Evolutionary conservation across 768 basidiomycete species (phyloP), one percentile per base, ranked within the genome.

Genomic region (Termitomyces sp.): DNA sequence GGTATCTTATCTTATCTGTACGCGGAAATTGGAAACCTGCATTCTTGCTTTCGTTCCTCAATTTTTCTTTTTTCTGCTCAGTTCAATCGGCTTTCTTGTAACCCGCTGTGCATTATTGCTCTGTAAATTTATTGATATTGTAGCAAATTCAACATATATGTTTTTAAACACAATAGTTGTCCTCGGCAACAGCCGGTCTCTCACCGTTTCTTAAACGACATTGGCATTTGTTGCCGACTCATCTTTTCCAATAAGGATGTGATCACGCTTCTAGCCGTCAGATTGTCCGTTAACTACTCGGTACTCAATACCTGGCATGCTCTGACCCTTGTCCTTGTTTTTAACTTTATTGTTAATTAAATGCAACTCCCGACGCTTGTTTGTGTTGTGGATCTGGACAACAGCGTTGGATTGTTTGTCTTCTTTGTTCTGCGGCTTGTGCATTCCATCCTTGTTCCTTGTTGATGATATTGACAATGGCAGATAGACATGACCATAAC

Each of bases 361-460:
- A 28, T 35, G 5, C n/a, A 28, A 6, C 49, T 20, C 4, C 9
- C 16, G 42, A 22, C 42, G 40, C 42, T 45, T 50, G 43, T 40
- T 0, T 46, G 16, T 30, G 36, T 53, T 56, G 46, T 60, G 46
- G 16, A 30, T 3, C 24, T 16, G 20, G 26, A 53, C 59, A 57
- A 56, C 55, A 46, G 38, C 7, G 6, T 28, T 35, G 24, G 46
- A 16, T 10, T 16, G 40, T 22, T 26, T 33, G 14, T 18, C 33
- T 57, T 44, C 48, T 57, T 60, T 57, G 59, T 61, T 57, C 48
- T 54, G 35, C 10, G 35, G 22, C 16, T 38, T 50, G 46, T 45
- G 35, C 22, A 28, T n/a, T 24, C 3, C 10, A 36, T 22, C 26
- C 4, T 26, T 26, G 26, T 26, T 26, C 16, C 40, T 56, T 53